Evolutionary conservation across 768 basidiomycete genomes (phyloP).

Genomic region (Grammothele lineata): DNA sequence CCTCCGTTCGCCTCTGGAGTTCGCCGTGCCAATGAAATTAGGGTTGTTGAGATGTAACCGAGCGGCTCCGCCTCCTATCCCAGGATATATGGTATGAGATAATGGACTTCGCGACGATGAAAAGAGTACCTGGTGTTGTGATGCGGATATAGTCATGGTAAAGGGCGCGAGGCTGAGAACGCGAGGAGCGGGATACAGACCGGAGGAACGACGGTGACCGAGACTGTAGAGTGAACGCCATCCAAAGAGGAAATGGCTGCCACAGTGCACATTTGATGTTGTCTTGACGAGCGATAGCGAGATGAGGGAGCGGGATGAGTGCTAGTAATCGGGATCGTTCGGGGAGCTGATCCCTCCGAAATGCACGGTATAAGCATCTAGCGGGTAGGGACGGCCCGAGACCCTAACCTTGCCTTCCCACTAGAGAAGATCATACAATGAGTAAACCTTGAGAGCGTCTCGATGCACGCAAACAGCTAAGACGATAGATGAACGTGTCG

Average conservation of each 20-base stretch:
- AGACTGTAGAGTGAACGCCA: constrained; percentile 12
- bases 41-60: constrained; percentile 72
- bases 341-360: no score
- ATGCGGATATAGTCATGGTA: constrained; percentile 74
- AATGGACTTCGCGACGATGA: background rate
- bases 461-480: no score
- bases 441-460: no score
- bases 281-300: no score
- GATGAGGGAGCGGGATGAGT: no score
- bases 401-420: no score
- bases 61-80: constrained; percentile 48
- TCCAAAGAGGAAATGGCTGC: constrained; percentile 11
- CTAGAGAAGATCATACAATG: no score
- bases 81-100: constrained; percentile 9
- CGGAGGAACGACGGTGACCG: constrained; percentile 6
- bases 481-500: no score
- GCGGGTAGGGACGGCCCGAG: no score
- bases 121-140: constrained; percentile 41
- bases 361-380: no score
- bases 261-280: constrained; percentile 10
- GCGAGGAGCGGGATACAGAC: constrained; percentile 3
- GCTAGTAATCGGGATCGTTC: no score
- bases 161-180: constrained; percentile 17
- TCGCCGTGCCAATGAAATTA: constrained; percentile 72
- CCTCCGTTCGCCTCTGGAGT: constrained; percentile 74